Conservation (phyloP, 2,329 filamentous ascomycete genomes). For the Stylonectria norvegica region DNA sequence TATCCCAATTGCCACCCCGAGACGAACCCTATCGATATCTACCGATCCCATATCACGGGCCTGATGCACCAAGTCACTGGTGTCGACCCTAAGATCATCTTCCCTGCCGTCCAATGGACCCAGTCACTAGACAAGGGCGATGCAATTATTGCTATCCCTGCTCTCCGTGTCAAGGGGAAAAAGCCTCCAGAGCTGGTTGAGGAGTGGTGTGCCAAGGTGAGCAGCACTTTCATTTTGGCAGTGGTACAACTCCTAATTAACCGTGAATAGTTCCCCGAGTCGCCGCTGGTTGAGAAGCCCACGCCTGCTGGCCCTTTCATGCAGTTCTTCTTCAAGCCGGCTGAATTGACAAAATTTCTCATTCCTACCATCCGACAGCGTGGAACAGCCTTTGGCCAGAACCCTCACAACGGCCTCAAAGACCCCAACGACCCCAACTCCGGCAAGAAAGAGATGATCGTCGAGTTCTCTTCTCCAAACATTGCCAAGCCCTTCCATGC, state of each 20-base stretch:
- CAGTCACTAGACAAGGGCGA: constrained; percentile 78
- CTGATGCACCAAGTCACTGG: constrained; percentile 66
- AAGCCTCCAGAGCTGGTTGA: constrained; percentile 61
- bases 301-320: constrained; percentile 65
- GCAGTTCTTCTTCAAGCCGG: constrained; percentile 76
- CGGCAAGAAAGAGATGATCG: constrained; percentile 64
- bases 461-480: constrained; percentile 84
- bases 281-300: constrained; percentile 69
- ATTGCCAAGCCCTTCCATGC: constrained; percentile 84
- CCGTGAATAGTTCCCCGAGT: constrained; percentile 62
- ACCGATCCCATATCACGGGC: constrained; percentile 71
- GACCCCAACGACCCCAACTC: constrained; percentile 59
- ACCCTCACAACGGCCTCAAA: constrained; percentile 56
- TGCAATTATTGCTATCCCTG: constrained; percentile 71
- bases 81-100: constrained; percentile 68
- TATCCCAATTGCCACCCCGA: constrained; percentile 62
- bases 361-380: constrained; percentile 66
- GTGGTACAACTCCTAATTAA: not conserved
- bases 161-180: constrained; percentile 71
- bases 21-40: constrained; percentile 74
- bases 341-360: constrained; percentile 61
- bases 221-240: constrained; percentile 1
- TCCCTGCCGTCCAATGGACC: constrained; percentile 75
- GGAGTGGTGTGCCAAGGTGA: constrained; percentile 60
- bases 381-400: constrained; percentile 50